Evolutionary conservation across 805 yeast species (phyloP), one percentile per base, ranked within the genome.

Genomic region (Saccharomyces paradoxus): DNA sequence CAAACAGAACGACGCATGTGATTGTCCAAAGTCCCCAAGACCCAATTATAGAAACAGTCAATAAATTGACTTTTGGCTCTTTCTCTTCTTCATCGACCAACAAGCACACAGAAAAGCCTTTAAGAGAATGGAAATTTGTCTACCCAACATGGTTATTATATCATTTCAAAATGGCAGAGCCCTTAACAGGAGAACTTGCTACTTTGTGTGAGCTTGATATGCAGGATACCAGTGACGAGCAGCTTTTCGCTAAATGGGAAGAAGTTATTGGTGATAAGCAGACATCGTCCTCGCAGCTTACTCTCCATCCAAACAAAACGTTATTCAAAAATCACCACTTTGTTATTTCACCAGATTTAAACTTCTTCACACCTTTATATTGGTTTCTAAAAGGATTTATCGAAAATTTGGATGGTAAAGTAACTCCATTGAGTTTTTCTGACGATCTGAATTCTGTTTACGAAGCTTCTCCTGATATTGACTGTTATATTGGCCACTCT

Each of bases 141-240:
- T 73, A 78, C 2, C 95, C 96, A 0, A 80, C 82, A 22, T 92
- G 96, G 97, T 69, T 91, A 13, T 83, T 84, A 51, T 86, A 81
- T 55, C 85, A 91, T 63, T 73, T 87, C 57, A 80, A 78, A 53
- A 65, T 28, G n/a, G 28, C 30, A n/a, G 10, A 13, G 6, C 74
- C 77, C 44, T 68, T 58, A 4, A 48, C 61, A 14, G 55, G 55
- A 9, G 50, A 56, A 3, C 56, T 47, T 2, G 60, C 55, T 6
- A 47, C 56, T 5, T 50, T 58, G 8, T 49, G 47, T 21, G 44
- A 37, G 17, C 44, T 37, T 17, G 44, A 37, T 37, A 37, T 37
- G 44, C 17, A 37, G 12, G 26, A 30, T 21, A 50, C 44, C 44
- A n/a, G 26, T 24, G 26, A 47, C 17, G 46, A 30, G 31, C 46